A percentile compares a stretch with the other conserved stretches of the same genome.
Conservation (phyloP, 106 monocot species). For the Apostasia shenzhenica region DNA sequence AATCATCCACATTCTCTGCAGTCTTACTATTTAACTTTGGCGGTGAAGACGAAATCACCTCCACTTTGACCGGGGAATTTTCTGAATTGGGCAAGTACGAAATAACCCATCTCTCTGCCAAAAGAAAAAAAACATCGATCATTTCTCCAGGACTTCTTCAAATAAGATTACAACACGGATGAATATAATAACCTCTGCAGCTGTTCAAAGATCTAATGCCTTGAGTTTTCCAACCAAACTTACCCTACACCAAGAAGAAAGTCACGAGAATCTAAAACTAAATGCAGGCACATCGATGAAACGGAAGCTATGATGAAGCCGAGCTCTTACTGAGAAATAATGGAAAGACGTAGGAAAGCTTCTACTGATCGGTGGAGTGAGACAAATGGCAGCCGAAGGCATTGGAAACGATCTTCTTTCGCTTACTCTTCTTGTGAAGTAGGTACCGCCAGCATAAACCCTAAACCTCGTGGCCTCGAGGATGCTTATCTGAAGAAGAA, state of each 20-base stretch:
- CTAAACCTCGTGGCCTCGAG: not conserved
- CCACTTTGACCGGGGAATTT: not conserved
- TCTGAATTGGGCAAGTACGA: slow-evolving; percentile 14
- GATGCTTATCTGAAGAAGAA: no score
- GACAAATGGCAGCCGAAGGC: slow-evolving; percentile 14
- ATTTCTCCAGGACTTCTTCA: not conserved
- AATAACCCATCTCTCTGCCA: not conserved
- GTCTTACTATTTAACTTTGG: not conserved
- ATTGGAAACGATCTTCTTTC: not conserved
- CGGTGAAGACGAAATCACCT: not conserved
- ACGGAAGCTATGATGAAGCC: not conserved
- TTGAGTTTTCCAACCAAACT: not conserved
- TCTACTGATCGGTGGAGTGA: not conserved
- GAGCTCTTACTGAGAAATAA: not conserved
- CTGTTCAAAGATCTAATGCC: not conserved
- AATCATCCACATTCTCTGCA: not conserved
- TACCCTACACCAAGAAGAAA: not conserved
- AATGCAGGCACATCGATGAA: not conserved
- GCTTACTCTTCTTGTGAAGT: not conserved
- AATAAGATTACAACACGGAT: not conserved
- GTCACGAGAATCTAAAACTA: not conserved
- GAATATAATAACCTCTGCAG: not conserved
- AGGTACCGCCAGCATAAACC: not conserved
- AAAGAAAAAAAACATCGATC: not conserved
- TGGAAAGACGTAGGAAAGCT: not conserved